Evolutionary conservation across 768 basidiomycete genomes (phyloP).

Genomic region (Lepiota venenata): DNA sequence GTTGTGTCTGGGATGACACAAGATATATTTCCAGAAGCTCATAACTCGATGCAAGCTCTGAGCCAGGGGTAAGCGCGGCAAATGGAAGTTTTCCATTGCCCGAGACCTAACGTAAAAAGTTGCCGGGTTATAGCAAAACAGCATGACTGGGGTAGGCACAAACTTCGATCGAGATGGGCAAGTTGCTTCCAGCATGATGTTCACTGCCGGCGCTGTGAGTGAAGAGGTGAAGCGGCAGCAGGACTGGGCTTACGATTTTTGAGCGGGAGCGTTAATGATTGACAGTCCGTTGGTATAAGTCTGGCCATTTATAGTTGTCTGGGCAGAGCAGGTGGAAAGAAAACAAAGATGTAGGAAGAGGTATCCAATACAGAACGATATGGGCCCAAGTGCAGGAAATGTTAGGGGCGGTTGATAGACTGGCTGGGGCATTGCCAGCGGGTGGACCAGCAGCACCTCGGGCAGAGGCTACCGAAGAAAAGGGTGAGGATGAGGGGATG

Average conservation of each 20-base stretch:
- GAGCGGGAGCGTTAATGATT: slow-evolving; percentile 30
- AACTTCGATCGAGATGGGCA: slow-evolving; percentile 27
- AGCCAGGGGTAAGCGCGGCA: slow-evolving; percentile 29
- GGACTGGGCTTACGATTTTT: slow-evolving; percentile 24
- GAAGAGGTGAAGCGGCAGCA: not conserved
- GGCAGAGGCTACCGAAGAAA: not conserved
- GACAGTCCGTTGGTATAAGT: slow-evolving; percentile 32
- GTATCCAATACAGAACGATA: not conserved
- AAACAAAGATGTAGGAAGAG: slow-evolving; percentile 10
- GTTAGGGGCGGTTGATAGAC: not conserved
- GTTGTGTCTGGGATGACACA: slow-evolving; percentile 32
- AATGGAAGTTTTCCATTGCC: slow-evolving; percentile 41
- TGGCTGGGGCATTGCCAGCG: not conserved
- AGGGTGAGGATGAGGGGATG: not conserved
- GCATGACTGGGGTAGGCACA: not conserved
- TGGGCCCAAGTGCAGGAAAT: not conserved
- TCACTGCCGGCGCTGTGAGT: slow-evolving; percentile 17
- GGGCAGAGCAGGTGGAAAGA: slow-evolving; percentile 16
- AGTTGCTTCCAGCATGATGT: slow-evolving; percentile 22
- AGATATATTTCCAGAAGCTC: slow-evolving; percentile 39
- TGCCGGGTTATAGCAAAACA: not conserved
- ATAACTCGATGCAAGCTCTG: slow-evolving; percentile 31
- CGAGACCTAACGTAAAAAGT: slow-evolving; percentile 27
- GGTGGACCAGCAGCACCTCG: not conserved
- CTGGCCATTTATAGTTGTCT: slow-evolving; percentile 26